phyloP scores from a whole-genome alignment of 23 red algal species.

The Gracilariopsis chorda region DNA sequence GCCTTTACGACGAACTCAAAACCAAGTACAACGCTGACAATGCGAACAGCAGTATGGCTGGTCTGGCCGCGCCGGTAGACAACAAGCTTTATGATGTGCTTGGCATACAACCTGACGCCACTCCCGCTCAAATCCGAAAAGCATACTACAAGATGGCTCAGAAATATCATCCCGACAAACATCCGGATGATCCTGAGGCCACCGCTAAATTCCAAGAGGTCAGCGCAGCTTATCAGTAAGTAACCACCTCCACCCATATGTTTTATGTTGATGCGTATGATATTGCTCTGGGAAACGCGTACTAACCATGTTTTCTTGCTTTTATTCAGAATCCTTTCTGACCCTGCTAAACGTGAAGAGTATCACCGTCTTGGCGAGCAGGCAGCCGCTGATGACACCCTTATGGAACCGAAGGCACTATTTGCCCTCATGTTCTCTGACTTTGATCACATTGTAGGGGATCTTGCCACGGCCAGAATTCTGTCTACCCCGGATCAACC shows the following conservation, averaged over 20 bases:
- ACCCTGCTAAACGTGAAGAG: constrained; percentile 65
- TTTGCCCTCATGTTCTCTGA: constrained; percentile 78
- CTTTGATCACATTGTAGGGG: constrained; percentile 69
- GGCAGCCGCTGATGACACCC: constrained; percentile 9
- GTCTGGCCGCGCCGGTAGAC: constrained; percentile 50
- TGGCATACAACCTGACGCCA: constrained; percentile 69
- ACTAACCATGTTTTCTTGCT: too few relatives aligned
- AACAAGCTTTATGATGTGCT: constrained; percentile 72
- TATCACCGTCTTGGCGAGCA: constrained; percentile 53
- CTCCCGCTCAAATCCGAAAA: constrained; percentile 83
- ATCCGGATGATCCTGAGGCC: constrained; percentile 60
- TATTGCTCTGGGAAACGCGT: background rate
- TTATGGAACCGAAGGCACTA: constrained; percentile 62
- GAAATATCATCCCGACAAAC: constrained; percentile 70
- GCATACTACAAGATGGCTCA: constrained; percentile 87
- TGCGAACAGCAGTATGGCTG: constrained; percentile 1
- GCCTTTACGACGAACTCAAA: constrained; percentile 32
- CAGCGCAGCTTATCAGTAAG: constrained; percentile 88
- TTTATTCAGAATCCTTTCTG: constrained; percentile 33
- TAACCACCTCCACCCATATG: background rate
- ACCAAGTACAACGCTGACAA: background rate
- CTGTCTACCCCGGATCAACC: background rate
- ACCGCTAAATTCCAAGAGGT: constrained; percentile 84
- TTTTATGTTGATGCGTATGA: background rate
- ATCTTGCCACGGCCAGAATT: constrained; percentile 65